These are phyloP conservation scores for Apophysomyces elegans DNA, from an alignment of 371 early-diverging fungal genomes.

Conservation along the genomic window DNA sequence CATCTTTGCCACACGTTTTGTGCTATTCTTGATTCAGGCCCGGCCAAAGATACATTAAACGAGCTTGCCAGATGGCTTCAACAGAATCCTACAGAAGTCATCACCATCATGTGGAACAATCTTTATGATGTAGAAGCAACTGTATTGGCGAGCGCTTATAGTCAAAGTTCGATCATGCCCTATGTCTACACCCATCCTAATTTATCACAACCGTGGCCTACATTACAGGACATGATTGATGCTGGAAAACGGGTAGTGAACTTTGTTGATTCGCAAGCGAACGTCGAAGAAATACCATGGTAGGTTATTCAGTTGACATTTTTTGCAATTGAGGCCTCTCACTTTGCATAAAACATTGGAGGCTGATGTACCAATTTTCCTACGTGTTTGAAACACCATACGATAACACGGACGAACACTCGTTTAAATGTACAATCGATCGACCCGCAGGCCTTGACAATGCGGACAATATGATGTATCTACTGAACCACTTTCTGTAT, in stretches of 20 bases:
- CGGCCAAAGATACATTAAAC: slow-evolving; percentile 48
- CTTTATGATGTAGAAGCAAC: slow-evolving; percentile 47
- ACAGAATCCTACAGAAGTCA: slow-evolving; percentile 63
- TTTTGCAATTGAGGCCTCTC: not conserved
- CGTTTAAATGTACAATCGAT: slow-evolving; percentile 57
- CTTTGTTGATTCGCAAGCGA: slow-evolving; percentile 60
- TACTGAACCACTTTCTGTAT: slow-evolving; percentile 64
- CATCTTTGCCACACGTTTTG: slow-evolving; percentile 73
- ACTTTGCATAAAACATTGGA: slow-evolving; percentile 13
- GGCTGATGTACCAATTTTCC: slow-evolving; percentile 57
- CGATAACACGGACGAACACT: slow-evolving; percentile 28
- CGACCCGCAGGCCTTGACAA: slow-evolving; percentile 37
- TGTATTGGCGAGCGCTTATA: slow-evolving; percentile 50
- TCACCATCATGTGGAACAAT: slow-evolving; percentile 80
- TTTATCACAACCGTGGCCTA: slow-evolving; percentile 59
- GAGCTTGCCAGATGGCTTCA: slow-evolving; percentile 60
- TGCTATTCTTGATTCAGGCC: slow-evolving; percentile 62
- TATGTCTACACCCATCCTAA: slow-evolving; percentile 48
- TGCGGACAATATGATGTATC: slow-evolving; percentile 46
- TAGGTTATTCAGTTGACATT: slow-evolving; percentile 16
- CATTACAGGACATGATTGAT: slow-evolving; percentile 66
- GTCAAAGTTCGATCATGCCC: slow-evolving; percentile 51
- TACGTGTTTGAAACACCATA: slow-evolving; percentile 63
- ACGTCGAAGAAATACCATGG: slow-evolving; percentile 62
- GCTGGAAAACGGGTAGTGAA: slow-evolving; percentile 66